Evolutionary conservation across 345 rosid species (phyloP).

Genomic region (Limnanthes douglasii): DNA sequence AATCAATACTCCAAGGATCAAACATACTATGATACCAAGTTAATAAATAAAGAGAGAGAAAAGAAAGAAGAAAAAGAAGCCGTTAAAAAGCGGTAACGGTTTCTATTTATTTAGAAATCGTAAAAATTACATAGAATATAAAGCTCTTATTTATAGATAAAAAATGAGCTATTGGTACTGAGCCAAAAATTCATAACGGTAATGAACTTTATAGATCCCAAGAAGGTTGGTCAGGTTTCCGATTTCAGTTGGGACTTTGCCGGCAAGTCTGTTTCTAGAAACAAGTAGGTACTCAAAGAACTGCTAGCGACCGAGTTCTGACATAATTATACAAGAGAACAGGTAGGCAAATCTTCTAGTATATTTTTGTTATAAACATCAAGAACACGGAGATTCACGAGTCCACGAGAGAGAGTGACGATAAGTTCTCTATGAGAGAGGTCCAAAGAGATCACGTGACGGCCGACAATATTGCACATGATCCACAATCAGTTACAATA

Average conservation of each 20-base stretch:
- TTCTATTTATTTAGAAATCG: no score
- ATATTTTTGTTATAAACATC: slow-evolving; percentile 84
- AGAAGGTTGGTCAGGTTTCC: slow-evolving; percentile 43
- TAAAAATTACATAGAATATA: no score
- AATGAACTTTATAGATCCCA: slow-evolving; percentile 72
- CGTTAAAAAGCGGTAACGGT: no score
- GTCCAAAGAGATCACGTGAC: slow-evolving; percentile 45
- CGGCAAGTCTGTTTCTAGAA: slow-evolving; percentile 58
- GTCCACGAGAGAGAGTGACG: slow-evolving; percentile 32
- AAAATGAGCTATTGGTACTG: no score
- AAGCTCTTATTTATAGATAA: no score
- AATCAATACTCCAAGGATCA: no score
- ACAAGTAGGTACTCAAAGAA: slow-evolving; percentile 48
- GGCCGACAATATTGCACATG: slow-evolving; percentile 38
- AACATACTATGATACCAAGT: no score
- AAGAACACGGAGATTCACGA: slow-evolving; percentile 39
- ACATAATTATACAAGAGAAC: slow-evolving; percentile 48
- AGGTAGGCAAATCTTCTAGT: slow-evolving; percentile 62
- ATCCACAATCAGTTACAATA: slow-evolving; percentile 45
- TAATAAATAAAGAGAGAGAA: no score
- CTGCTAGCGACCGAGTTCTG: slow-evolving; percentile 46
- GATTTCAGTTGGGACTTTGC: slow-evolving; percentile 53
- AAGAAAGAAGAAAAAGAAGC: no score
- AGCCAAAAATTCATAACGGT: no score
- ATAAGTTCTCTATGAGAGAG: slow-evolving; percentile 45